Base-by-base conservation (phyloP, 192 early-diverging fungal genomes). In the Backusella westeae region DNA sequence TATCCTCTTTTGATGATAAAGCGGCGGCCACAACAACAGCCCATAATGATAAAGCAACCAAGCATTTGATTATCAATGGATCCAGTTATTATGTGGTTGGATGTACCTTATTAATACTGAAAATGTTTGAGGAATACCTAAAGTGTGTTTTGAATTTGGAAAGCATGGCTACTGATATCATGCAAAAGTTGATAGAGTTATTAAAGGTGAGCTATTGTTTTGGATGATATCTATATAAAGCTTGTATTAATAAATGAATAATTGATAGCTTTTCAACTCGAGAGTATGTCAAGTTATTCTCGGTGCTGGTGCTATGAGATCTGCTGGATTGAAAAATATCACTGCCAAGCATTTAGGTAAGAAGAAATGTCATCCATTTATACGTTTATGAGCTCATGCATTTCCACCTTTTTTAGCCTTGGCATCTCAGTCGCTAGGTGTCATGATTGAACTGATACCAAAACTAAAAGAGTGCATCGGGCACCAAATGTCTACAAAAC, bases 291-390 rank as follows among this genome's bases (percentile, higher is more conserved):
- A 99, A 84, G 95, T 98, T 1, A 98, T 99, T 81, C 88, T 99
- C 15, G 98, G 97, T 6, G 97, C 97, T 7, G 98, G 98, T 1
- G 98, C 98, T 0, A 95, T 96, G 89, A 88, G 90, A 34, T 98
- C 97, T n/a, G 97, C 96, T 10, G 98, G 98, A 23, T 82, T 99
- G 26, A 96, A 97, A 73, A 97, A 95, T 80, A 99, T 99, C 36
- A 94, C 96, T 3, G 98, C 98, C 10, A 96, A 96, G 71, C 98
- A 99, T 82, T 84, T 99, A 69, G 90, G 93, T 94, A 85, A 66
- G 78, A 39, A 21, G 6, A 23, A 56, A 1, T 69, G 59, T 23
- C 8, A 65, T 17, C 4, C 44, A 34, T 26, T 63, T 17, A 39
- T 15, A 32, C 75, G 8, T 66, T 59, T 78, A 21, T 6, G 38